phyloP scores from a whole-genome alignment of 1,284 basidiomycete species.

The Puccinia horiana region DNA sequence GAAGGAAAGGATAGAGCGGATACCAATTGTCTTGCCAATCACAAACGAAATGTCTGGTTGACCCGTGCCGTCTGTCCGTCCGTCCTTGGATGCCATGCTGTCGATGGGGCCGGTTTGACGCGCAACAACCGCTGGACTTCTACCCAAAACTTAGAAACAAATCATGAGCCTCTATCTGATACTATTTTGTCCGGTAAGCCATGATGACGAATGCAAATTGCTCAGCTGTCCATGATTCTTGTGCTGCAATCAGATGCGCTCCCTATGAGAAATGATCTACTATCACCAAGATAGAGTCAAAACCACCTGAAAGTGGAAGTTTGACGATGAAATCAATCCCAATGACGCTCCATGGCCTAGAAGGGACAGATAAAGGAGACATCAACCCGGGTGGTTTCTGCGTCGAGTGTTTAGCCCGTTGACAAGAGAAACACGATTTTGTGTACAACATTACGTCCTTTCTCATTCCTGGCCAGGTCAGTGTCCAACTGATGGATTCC shows the following conservation, averaged over 20 bases:
- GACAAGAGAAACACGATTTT: background rate
- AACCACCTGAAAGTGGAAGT: background rate
- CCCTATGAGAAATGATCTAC: background rate
- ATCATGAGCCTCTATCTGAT: too few species aligned
- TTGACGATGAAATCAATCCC: slow-evolving; percentile 7
- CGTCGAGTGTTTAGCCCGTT: background rate
- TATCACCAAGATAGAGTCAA: slow-evolving; percentile 8
- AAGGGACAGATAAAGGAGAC: background rate
- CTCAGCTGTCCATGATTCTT: background rate
- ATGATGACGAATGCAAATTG: slow-evolving; percentile 5
- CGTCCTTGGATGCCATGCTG: too few species aligned
- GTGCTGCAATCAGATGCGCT: background rate
- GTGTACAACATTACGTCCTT: background rate
- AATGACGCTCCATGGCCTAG: slow-evolving; percentile 3
- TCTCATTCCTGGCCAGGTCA: background rate
- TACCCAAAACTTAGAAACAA: too few species aligned
- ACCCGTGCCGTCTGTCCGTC: too few species aligned
- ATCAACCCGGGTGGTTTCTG: background rate
- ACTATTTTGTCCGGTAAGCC: slow-evolving; percentile 14
- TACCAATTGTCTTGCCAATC: too few species aligned
- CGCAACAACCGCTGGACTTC: too few species aligned
- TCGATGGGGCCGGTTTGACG: too few species aligned
- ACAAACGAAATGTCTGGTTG: too few species aligned
- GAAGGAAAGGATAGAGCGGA: too few species aligned
- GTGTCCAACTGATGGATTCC: background rate